Conservation (phyloP, 352 stramenopile genomes). For the Peronosclerospora sorghi region DNA sequence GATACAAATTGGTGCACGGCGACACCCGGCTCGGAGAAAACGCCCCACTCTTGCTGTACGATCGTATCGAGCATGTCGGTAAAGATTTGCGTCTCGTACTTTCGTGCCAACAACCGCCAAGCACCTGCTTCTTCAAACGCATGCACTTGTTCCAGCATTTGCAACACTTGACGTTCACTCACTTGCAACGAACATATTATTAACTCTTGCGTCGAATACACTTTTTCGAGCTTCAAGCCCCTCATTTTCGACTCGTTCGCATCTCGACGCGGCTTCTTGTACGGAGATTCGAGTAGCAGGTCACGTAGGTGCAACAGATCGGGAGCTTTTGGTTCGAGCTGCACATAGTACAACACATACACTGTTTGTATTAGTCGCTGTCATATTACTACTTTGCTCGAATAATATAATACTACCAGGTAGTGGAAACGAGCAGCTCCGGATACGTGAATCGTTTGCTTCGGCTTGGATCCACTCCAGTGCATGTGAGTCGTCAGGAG, state of each 20-base stretch:
- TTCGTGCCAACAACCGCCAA: conserved; percentile 49
- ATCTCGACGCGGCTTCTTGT: conserved; percentile 20
- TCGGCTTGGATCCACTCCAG: conserved; percentile 27
- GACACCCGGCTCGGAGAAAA: conserved; percentile 29
- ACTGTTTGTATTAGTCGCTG: background rate
- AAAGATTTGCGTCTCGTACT: conserved; percentile 53
- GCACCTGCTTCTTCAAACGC: conserved; percentile 63
- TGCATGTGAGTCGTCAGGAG: conserved; percentile 49
- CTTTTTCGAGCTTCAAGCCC: conserved; percentile 34
- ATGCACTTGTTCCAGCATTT: conserved; percentile 46
- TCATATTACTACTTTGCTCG: too few species aligned
- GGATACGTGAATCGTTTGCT: conserved; percentile 32
- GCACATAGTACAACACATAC: too few species aligned
- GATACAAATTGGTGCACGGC: conserved; percentile 30
- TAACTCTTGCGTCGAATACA: conserved; percentile 58
- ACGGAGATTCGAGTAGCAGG: conserved; percentile 56
- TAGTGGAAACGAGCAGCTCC: conserved; percentile 60
- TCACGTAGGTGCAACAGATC: conserved; percentile 45
- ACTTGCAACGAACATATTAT: conserved; percentile 44
- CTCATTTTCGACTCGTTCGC: conserved; percentile 16
- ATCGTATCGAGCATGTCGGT: conserved; percentile 61
- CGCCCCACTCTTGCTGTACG: conserved; percentile 62
- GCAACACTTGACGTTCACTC: conserved; percentile 50
- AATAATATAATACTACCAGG: conserved; percentile 20
- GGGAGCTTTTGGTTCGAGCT: conserved; percentile 55